Percentiles rank a stretch among this genome's conserved stretches.
Conservation (phyloP, 1,284 basidiomycete genomes). For the Coniferiporia weirii region DNA sequence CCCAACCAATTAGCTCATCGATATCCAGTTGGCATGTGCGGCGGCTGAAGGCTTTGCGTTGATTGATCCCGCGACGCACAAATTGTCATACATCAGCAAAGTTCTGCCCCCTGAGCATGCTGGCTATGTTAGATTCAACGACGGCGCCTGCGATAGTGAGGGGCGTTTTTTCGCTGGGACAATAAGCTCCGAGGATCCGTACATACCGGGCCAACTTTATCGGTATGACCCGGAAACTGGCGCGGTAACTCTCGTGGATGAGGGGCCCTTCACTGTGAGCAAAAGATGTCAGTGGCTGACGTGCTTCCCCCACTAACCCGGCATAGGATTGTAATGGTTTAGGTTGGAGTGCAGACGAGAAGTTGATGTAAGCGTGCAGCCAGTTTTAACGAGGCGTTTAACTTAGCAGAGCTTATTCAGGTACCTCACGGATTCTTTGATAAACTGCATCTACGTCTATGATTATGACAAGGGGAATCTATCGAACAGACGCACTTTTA, state of each 20-base stretch:
- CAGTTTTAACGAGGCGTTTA: neutral
- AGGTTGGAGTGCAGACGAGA: slow-evolving; percentile 58
- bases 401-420: slow-evolving; percentile 29
- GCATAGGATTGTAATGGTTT: slow-evolving; percentile 58
- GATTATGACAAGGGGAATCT: slow-evolving; percentile 53
- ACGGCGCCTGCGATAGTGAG: slow-evolving; percentile 59
- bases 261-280: slow-evolving; percentile 60
- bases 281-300: neutral
- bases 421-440: slow-evolving; percentile 63
- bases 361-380: slow-evolving; percentile 42
- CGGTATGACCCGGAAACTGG: slow-evolving; percentile 48
- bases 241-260: slow-evolving; percentile 48
- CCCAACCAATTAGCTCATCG: neutral
- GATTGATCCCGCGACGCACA: slow-evolving; percentile 36
- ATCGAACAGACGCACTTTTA: slow-evolving; percentile 48
- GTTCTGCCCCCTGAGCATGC: slow-evolving; percentile 41
- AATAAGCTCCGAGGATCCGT: slow-evolving; percentile 43
- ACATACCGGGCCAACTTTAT: slow-evolving; percentile 53
- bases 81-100: slow-evolving; percentile 41
- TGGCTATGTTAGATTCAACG: slow-evolving; percentile 56
- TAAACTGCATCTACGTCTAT: slow-evolving; percentile 61
- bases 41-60: slow-evolving; percentile 50
- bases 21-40: slow-evolving; percentile 47
- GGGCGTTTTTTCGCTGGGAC: slow-evolving; percentile 66
- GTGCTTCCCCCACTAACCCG: neutral